A percentile compares a stretch with the other conserved stretches of the same genome.
Conservation (phyloP, 108 stramenopile genomes). For the Skeletonema grethae region DNA sequence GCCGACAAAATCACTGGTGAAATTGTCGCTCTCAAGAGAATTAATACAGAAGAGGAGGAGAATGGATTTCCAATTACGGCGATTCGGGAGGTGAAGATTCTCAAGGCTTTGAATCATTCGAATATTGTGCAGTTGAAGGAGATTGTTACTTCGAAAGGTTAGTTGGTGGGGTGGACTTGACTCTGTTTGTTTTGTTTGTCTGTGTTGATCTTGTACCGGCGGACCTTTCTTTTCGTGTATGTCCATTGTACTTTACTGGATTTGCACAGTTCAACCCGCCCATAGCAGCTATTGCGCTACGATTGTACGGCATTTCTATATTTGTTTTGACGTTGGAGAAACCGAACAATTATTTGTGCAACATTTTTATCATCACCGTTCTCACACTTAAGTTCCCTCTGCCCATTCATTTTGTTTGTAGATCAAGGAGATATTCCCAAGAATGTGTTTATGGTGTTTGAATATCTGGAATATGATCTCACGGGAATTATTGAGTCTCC, state of each 20-base stretch:
- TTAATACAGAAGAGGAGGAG: constrained; percentile 90
- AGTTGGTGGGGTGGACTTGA: constrained; percentile 21
- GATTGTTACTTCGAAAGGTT: constrained; percentile 92
- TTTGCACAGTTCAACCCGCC: constrained; percentile 85
- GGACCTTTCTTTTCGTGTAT: constrained; percentile 79
- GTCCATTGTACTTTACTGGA: constrained; percentile 55
- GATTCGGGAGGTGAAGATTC: constrained; percentile 93
- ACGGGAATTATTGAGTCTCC: constrained; percentile 83
- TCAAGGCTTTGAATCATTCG: constrained; percentile 83
- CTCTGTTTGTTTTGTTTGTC: background rate
- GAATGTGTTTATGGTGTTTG: constrained; percentile 95
- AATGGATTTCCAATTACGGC: constrained; percentile 94
- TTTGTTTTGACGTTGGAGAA: constrained; percentile 22
- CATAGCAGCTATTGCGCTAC: constrained; percentile 47
- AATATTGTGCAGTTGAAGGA: constrained; percentile 91
- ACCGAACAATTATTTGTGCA: constrained; percentile 7
- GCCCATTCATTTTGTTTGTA: constrained; percentile 25
- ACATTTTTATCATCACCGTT: constrained; percentile 3
- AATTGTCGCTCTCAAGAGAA: constrained; percentile 90
- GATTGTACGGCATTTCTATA: constrained; percentile 37
- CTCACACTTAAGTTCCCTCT: background rate
- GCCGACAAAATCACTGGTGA: constrained; percentile 71
- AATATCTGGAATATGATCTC: constrained; percentile 92
- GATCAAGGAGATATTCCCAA: constrained; percentile 77
- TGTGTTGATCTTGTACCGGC: constrained; percentile 24